Evolutionary conservation across 805 yeast genomes (phyloP).

Genomic region (Candida oleophila): DNA sequence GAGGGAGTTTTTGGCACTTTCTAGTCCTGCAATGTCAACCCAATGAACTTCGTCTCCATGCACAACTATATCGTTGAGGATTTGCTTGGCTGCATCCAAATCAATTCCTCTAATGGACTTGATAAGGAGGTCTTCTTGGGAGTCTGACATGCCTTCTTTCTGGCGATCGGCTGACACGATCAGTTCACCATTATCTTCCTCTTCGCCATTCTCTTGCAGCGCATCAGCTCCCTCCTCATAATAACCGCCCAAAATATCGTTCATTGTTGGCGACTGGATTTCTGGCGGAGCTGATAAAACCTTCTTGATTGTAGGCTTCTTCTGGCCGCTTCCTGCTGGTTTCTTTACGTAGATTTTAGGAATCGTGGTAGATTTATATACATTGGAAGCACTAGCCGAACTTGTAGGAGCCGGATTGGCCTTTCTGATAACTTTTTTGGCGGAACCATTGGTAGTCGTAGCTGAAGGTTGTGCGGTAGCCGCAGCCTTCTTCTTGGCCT

Average conservation of each 20-base stretch:
- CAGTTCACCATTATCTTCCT: constrained; percentile 16
- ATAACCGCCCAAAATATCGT: constrained; percentile 22
- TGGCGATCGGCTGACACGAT: constrained; percentile 4
- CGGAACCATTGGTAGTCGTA: constrained; percentile 2
- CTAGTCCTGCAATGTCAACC: constrained; percentile 97
- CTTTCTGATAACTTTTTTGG: constrained; percentile 7
- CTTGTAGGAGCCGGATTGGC: constrained; percentile 10
- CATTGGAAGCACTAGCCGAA: constrained; percentile 7
- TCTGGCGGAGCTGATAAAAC: not conserved
- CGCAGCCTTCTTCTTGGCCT: constrained; percentile 12
- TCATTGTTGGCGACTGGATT: constrained; percentile 24
- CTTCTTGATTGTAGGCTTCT: too few relatives aligned
- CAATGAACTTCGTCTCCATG: constrained; percentile 90
- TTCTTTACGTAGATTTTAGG: constrained; percentile 29
- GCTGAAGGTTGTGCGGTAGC: constrained; percentile 7
- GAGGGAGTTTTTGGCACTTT: constrained; percentile 90
- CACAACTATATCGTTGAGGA: constrained; percentile 82
- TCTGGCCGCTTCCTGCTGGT: too few relatives aligned
- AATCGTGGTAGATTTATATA: constrained; percentile 25
- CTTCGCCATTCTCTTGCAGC: constrained; percentile 14
- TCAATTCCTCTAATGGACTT: constrained; percentile 71
- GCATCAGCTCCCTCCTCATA: constrained; percentile 10
- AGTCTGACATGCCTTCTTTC: constrained; percentile 15
- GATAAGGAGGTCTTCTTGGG: constrained; percentile 39
- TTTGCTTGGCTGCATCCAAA: constrained; percentile 73